phyloP scores from a whole-genome alignment of 2,329 filamentous ascomycete species.

The Hortaea sp. region DNA sequence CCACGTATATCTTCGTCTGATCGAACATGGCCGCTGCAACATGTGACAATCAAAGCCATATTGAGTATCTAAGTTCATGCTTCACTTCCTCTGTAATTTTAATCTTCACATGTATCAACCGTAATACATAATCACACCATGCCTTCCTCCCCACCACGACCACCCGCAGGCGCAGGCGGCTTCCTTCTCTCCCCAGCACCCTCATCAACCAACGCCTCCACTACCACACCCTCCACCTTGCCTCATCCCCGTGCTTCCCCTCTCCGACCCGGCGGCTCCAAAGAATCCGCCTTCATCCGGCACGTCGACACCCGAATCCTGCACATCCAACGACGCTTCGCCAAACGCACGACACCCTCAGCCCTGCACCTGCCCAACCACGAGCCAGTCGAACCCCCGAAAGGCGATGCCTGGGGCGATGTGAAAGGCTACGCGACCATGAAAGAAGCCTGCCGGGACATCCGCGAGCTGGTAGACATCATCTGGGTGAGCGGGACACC shows the following conservation, averaged over 20 bases:
- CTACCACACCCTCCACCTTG: slow-evolving; percentile 28
- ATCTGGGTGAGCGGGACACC: slow-evolving; percentile 83
- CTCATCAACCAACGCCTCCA: slow-evolving; percentile 31
- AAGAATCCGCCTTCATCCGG: slow-evolving; percentile 49
- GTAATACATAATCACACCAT: too few species aligned
- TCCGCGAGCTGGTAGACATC: slow-evolving; percentile 66
- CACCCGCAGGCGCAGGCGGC: slow-evolving; percentile 26
- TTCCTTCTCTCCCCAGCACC: slow-evolving; percentile 42
- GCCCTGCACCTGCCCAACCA: slow-evolving; percentile 19
- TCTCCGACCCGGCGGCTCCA: slow-evolving; percentile 45
- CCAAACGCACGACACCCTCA: slow-evolving; percentile 33
- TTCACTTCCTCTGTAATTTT: too few species aligned
- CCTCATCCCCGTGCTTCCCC: slow-evolving; percentile 44
- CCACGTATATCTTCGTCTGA: not conserved
- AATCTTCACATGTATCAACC: too few species aligned
- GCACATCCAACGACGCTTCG: slow-evolving; percentile 42
- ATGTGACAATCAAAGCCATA: too few species aligned
- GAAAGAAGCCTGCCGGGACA: slow-evolving; percentile 60
- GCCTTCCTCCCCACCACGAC: too few species aligned
- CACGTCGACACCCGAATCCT: slow-evolving; percentile 46
- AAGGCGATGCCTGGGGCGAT: slow-evolving; percentile 27
- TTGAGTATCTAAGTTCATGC: too few species aligned
- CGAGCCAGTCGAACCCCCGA: slow-evolving; percentile 16
- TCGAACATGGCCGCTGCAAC: too few species aligned
- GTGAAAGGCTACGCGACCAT: slow-evolving; percentile 51